Evolutionary conservation across 2,329 filamentous ascomycete genomes (phyloP).

Genomic region (Aspergillus costaricaensis): DNA sequence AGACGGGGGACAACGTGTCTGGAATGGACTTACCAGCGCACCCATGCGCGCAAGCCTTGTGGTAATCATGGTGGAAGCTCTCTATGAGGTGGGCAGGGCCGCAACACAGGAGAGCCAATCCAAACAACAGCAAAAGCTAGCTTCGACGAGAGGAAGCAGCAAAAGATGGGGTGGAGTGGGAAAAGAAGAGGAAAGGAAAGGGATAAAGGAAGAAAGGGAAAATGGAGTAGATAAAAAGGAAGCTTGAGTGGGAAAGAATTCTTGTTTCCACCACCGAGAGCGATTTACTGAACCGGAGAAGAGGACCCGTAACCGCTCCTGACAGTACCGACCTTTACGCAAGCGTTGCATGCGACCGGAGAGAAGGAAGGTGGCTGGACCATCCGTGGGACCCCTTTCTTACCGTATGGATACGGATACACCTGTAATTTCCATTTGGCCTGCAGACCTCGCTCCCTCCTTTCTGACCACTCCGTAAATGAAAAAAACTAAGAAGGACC

Average conservation of each 20-base stretch:
- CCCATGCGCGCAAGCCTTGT: constrained; percentile 50
- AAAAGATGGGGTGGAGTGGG: constrained; percentile 38
- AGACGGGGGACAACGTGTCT: constrained; percentile 14
- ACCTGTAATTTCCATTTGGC: constrained; percentile 9
- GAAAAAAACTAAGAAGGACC: constrained; percentile 2
- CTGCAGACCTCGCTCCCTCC: constrained; percentile 5
- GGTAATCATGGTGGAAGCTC: constrained; percentile 51
- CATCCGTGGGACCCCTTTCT: constrained; percentile 10
- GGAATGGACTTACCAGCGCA: constrained; percentile 47
- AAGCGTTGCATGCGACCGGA: constrained; percentile 33
- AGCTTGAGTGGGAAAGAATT: constrained; percentile 41
- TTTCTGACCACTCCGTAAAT: neutral
- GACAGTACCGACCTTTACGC: constrained; percentile 36
- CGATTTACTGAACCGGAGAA: constrained; percentile 38
- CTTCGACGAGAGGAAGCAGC: constrained; percentile 42
- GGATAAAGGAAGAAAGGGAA: constrained; percentile 39
- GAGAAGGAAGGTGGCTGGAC: constrained; percentile 30
- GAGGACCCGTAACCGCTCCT: constrained; percentile 42
- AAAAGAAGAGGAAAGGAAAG: constrained; percentile 35
- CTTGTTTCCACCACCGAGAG: constrained; percentile 22
- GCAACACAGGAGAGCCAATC: constrained; percentile 39
- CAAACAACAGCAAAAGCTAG: constrained; percentile 35
- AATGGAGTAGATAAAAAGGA: constrained; percentile 38
- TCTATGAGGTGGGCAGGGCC: constrained; percentile 40
- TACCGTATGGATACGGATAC: constrained; percentile 6